Conservation (phyloP, 495 filamentous ascomycete species). For the Daldinia decipiens region DNA sequence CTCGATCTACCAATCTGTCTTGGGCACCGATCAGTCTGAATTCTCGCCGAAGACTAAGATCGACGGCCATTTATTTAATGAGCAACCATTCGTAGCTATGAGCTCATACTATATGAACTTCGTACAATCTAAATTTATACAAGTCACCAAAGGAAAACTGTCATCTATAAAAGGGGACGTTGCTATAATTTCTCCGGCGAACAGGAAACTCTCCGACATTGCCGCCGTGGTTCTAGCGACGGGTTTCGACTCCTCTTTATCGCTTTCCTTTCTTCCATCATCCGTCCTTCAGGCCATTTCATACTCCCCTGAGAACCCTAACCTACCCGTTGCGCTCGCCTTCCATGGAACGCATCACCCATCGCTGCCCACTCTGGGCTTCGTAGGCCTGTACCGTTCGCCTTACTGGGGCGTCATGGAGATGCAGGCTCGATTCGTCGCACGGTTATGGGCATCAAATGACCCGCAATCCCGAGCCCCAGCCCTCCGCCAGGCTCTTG, state of each 20-base stretch:
- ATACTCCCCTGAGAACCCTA: conserved; percentile 62
- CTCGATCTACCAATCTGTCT: conserved; percentile 60
- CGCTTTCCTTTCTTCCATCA: conserved; percentile 68
- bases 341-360: conserved; percentile 71
- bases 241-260: conserved; percentile 72
- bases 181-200: conserved; percentile 49
- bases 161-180: conserved; percentile 45
- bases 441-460: conserved; percentile 52
- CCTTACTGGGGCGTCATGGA: conserved; percentile 91
- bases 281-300: conserved; percentile 66
- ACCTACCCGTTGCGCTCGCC: conserved; percentile 75
- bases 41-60: conserved; percentile 54
- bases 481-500: conserved; percentile 45
- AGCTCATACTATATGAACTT: conserved; percentile 77
- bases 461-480: conserved; percentile 21
- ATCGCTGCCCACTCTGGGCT: conserved; percentile 71
- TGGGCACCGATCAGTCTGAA: conserved; percentile 72
- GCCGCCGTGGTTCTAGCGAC: conserved; percentile 78
- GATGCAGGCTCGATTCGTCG: conserved; percentile 79
- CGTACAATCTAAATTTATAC: conserved; percentile 72
- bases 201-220: conserved; percentile 62
- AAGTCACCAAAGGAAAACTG: conserved; percentile 57
- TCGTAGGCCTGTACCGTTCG: conserved; percentile 86
- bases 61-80: conserved; percentile 41
- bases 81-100: conserved; percentile 72